Evolutionary conservation across 2,329 filamentous ascomycete species (phyloP).

Genomic region (Myriosclerotinia scirpicola): DNA sequence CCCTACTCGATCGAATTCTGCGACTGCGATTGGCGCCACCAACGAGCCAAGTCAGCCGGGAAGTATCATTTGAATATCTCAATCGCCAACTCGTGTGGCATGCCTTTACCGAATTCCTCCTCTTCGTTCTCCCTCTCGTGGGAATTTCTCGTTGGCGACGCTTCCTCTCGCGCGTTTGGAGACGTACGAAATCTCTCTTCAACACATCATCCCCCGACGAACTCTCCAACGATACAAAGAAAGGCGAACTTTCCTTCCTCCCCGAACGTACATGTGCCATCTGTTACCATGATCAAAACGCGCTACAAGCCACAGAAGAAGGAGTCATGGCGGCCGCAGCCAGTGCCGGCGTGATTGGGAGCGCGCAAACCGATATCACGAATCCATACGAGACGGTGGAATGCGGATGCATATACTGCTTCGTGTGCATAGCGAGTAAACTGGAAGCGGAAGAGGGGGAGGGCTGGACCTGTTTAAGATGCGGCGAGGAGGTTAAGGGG

Average conservation of each 20-base stretch:
- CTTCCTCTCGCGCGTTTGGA: constrained; percentile 86
- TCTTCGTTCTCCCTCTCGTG: constrained; percentile 95
- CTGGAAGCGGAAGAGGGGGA: constrained; percentile 92
- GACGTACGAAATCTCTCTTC: constrained; percentile 62
- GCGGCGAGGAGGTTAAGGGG: constrained; percentile 77
- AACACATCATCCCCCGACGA: constrained; percentile 19
- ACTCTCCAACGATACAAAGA: constrained; percentile 52
- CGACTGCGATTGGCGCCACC: constrained; percentile 82
- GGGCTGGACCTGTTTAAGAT: constrained; percentile 88
- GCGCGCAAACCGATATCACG: constrained; percentile 87
- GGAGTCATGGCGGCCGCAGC: constrained; percentile 70
- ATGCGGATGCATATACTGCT: constrained; percentile 93
- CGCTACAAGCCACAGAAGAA: constrained; percentile 66
- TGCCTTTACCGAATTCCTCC: constrained; percentile 98
- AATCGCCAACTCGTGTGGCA: constrained; percentile 99
- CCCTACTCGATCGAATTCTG: constrained; percentile 80
- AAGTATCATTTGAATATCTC: constrained; percentile 96
- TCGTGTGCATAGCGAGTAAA: constrained; percentile 87
- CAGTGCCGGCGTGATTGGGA: constrained; percentile 76
- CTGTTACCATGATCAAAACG: constrained; percentile 92
- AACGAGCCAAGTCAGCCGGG: constrained; percentile 79
- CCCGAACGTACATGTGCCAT: constrained; percentile 95
- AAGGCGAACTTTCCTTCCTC: constrained; percentile 78
- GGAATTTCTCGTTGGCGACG: constrained; percentile 90
- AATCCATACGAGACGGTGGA: constrained; percentile 92